Base-by-base conservation (phyloP, 2,329 filamentous ascomycete species). In the Chaetomiaceae sp. region DNA sequence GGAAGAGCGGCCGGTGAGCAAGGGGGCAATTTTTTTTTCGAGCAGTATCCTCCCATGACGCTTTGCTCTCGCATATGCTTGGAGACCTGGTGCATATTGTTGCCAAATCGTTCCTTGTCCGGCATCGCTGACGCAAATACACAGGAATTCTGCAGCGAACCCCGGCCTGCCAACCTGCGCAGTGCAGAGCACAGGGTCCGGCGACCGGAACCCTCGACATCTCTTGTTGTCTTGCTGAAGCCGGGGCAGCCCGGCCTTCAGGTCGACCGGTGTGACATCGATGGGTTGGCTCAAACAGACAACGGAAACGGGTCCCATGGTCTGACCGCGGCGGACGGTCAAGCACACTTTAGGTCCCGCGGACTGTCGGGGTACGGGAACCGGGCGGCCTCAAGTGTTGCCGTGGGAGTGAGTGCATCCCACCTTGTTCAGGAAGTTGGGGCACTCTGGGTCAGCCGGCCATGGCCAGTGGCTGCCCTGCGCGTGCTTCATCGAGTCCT, bases 71-170 rank as follows among this genome's bases (percentile, higher is more conserved):
- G 59, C 59, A 62, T 59, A 51, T 53, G 49, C 51, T 25, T 51
- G 45, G 38, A 54, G 47, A 23, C 49, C 56, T 54, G 57, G 55
- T 60, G 61, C 60, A 59, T 58, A 44, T 40, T 46, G 45, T 42
- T 52, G 46, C 55, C 46, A 46, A 55, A 53, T 53, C 42, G 44
- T 61, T 49, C 47, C 42, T 59, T 59, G 54, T 58, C 47, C 43
- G 47, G 46, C 51, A 27, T 59, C 48, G 42, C 53, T 58, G 59
- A 63, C 60, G 62, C 62, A 61, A 57, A 48, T 34, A 48, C 51
- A 51, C 62, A 60, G 55, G 58, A 54, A 53, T 62, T 44, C 50
- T 56, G 46, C 57, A 56, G 48, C 53, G 38, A 58, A 50, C 55
- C 51, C 6, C 27, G 27, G 9, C 27, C 51, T 34, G 55, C 52